Evolutionary conservation across 2,329 filamentous ascomycete genomes (phyloP), one percentile per base, ranked within the genome.

Genomic region (Hysterium pulicare): DNA sequence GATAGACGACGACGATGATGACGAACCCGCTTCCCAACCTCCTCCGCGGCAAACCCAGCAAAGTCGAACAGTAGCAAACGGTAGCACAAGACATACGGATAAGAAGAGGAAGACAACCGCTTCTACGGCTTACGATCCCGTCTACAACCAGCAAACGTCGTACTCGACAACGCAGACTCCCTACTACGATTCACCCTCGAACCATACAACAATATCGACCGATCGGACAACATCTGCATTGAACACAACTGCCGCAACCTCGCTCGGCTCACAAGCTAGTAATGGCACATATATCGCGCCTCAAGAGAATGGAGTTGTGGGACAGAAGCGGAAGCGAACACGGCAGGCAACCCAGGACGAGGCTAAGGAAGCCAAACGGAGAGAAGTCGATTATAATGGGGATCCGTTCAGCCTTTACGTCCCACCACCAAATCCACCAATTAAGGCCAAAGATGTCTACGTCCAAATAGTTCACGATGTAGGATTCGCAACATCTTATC

Each of bases 291-390:
- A 87, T 58, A 83, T 87, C 38, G 80, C 65, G 26, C 66, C 66
- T 23, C 53, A 83, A 53, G 83, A 84, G 49, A 78, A 84, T 38
- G 73, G 73, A 23, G 75, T 78, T 40, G 74, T 81, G n/a, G 88
- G 90, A 24, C 86, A 93, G 67, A 97, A 97, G 73, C 81, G 90
- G 58, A 96, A 95, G 71, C 81, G 93, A 47, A 89, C 87, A 33
- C 81, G 88, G 47, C 86, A 90, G 53, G 86, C 90, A 51, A 77
- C 84, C 42, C 86, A 87, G 58, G 87, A 90, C 61, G 87, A 94
- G 64, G 84, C 87, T 41, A 91, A 89, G 64, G 58, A 67, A 45
- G 64, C 65, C 21, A 69, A 70, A 55, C 77, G 84, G 53, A 79
- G 85, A 56, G 87, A 93, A 58, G 71, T 86, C 33, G 86, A 90